Evolutionary conservation across 2,329 filamentous ascomycete genomes (phyloP).

Genomic region (Pseudogymnoascus sp.): DNA sequence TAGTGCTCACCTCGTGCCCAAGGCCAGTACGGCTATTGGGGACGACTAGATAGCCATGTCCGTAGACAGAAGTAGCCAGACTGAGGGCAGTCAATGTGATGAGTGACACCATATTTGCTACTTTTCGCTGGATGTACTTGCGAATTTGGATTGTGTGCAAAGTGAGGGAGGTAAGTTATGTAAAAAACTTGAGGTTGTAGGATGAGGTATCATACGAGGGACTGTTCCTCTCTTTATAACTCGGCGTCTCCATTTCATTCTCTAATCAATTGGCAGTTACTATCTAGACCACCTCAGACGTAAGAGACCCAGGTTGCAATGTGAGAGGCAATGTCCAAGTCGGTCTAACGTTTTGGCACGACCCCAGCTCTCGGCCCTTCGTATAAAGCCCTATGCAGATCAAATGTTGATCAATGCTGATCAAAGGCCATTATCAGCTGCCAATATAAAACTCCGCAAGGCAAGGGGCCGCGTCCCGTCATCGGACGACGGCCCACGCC

Average conservation of each 20-base stretch:
- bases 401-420: not conserved
- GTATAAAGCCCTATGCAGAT: not conserved
- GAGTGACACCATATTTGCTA: not conserved
- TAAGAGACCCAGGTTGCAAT: not conserved
- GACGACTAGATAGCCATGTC: conserved; percentile 39
- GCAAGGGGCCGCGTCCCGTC: not conserved
- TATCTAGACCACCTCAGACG: not conserved
- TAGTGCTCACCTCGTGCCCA: conserved; percentile 32
- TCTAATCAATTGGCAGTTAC: not conserved
- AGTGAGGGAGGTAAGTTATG: not conserved
- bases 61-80: conserved; percentile 21
- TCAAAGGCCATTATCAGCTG: not conserved
- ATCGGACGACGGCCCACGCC: not conserved
- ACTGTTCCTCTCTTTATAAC: not conserved
- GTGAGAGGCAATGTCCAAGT: not conserved
- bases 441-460: not conserved
- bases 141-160: not conserved
- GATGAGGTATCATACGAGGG: not conserved
- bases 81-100: not conserved
- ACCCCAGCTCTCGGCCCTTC: not conserved
- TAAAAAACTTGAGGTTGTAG: not conserved
- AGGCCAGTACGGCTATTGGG: conserved; percentile 38
- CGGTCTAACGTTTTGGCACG: not conserved
- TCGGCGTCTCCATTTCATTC: not conserved
- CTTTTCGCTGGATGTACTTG: not conserved